Evolutionary conservation across 2,329 filamentous ascomycete species (phyloP), one percentile per base, ranked within the genome.

Genomic region (Penicillium hordei): DNA sequence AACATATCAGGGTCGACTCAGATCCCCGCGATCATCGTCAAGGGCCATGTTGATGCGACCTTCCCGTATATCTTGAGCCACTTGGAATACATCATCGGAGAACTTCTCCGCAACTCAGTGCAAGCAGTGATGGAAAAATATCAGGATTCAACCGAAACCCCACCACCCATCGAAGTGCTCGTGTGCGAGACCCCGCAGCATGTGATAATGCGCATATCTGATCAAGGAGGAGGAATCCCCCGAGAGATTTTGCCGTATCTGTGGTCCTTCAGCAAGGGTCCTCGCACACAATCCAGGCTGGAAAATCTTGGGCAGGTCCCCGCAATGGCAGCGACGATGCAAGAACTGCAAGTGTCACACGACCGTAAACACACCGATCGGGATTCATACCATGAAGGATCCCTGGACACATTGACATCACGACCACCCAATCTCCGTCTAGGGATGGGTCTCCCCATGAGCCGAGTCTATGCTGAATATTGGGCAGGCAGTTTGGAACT

Each of bases 51-150:
- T 2, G 86, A 90, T 31, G 93, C 93, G 5, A 96, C 88, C 33
- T 99, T 99, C 70, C 94, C 95, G 1, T 99, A 97, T 70, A 97
- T 99, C 63, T 84, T 96, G 51, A 94, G 89, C 70, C 94, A 97
- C 72, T 84, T 99, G 51, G 93, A 99, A 76, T 99, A 99, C 76
- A 97, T 99, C 67, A 85, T 99, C 57, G 93, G 94, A 51, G 94
- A 99, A 78, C 86, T 99, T 23, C 82, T 99, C 25, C 88, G 94
- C 38, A 99, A 99, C 76, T 95, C 91, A 0, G 90, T 99, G 17
- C 93, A 97, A 75, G 93, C 93, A 21, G 87, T 94, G 38, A 88
- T 96, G 59, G 93, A 97, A 70, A 84, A 86, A 63, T 86, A 88
- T 57, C 78, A 81, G 51, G 79, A 79, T 54, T 74, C 66, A 59